Percentiles rank a stretch among this genome's conserved stretches.
phyloP scores from a whole-genome alignment of 1,284 basidiomycete species.

The Phellinidium pouzarii region DNA sequence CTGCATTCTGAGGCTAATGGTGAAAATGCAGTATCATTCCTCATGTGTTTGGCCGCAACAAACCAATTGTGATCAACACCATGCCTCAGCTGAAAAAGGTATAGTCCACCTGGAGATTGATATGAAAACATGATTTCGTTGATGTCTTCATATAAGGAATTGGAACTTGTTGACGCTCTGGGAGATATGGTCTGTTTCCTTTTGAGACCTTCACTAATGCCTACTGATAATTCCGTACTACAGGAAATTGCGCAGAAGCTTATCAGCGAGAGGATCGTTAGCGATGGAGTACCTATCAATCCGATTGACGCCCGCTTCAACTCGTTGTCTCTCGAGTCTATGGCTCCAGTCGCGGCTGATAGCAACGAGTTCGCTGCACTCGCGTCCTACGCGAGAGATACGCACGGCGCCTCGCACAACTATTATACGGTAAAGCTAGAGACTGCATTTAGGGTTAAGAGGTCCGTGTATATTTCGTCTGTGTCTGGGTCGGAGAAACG shows the following conservation, averaged over 20 bases:
- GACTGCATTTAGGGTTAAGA: conserved; percentile 51
- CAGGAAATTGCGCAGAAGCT: conserved; percentile 57
- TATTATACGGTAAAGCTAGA: conserved; percentile 38
- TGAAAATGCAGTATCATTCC: conserved; percentile 44
- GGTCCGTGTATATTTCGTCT: conserved; percentile 28
- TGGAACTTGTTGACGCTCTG: conserved; percentile 60
- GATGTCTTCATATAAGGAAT: conserved; percentile 34
- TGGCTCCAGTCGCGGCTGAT: conserved; percentile 40
- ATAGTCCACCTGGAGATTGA: neutral
- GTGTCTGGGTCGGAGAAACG: too few species aligned
- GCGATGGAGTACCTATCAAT: conserved; percentile 46
- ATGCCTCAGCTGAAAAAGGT: conserved; percentile 39
- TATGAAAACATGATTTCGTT: neutral
- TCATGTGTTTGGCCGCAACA: conserved; percentile 49
- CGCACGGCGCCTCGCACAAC: conserved; percentile 48
- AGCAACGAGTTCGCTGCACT: conserved; percentile 46
- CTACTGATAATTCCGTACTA: neutral
- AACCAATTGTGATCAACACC: conserved; percentile 41
- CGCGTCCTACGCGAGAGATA: conserved; percentile 45
- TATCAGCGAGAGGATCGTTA: conserved; percentile 36
- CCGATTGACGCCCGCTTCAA: conserved; percentile 52
- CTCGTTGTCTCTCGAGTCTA: conserved; percentile 45
- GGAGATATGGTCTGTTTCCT: conserved; percentile 47
- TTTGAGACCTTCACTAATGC: conserved; percentile 6
- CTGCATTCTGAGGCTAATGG: neutral